These are phyloP conservation scores for Tetragonia tetragonoides DNA, from an alignment of 148 eudicot species.

Conservation along the genomic window DNA sequence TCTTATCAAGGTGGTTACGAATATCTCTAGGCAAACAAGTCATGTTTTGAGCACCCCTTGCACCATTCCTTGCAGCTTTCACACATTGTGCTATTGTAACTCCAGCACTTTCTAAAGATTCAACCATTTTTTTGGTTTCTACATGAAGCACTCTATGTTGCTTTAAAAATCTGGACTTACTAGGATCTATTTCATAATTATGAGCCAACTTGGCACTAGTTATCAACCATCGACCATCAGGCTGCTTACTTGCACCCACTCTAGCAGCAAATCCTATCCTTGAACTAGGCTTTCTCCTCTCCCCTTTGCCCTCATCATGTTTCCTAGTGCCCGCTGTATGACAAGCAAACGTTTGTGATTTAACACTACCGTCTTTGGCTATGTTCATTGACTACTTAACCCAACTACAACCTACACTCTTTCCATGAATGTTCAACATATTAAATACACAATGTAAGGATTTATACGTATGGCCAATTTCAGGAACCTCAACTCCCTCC, in stretches of 20 bases:
- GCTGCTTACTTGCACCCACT: background rate
- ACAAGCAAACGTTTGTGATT: background rate
- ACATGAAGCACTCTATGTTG: background rate
- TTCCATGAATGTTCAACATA: background rate
- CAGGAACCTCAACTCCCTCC: no score
- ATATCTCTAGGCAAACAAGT: background rate
- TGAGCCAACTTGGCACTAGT: background rate
- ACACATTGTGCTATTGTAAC: background rate
- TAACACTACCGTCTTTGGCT: background rate
- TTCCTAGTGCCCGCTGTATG: background rate
- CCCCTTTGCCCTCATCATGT: no score
- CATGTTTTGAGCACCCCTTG: background rate
- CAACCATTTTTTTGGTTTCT: background rate
- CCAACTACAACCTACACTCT: background rate
- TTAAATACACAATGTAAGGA: no score
- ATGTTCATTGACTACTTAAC: background rate
- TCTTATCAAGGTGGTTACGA: background rate
- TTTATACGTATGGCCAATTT: no score
- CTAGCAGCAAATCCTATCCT: background rate
- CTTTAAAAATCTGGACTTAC: background rate
- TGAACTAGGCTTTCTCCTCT: background rate
- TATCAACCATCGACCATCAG: background rate
- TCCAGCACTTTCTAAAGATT: background rate
- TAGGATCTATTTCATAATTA: background rate
- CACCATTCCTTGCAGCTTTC: background rate